A percentile compares a stretch with the other conserved stretches of the same genome.
These are phyloP conservation scores for Coemansia sp. DNA, from an alignment of 192 early-diverging fungal genomes.

Conservation along the genomic window DNA sequence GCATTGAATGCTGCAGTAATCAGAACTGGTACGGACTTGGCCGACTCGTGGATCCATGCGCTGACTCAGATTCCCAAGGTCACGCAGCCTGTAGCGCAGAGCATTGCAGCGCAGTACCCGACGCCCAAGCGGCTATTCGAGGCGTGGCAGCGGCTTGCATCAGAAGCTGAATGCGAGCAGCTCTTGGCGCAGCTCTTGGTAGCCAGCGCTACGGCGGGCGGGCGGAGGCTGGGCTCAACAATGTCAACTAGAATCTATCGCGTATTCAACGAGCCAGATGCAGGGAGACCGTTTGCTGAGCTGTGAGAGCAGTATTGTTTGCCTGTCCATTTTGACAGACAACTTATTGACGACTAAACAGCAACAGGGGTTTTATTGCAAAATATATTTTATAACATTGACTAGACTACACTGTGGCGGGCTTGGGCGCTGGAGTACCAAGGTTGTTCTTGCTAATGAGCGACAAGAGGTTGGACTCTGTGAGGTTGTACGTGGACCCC, in stretches of 20 bases:
- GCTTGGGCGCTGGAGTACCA: conserved; percentile 36
- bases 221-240: conserved; percentile 25
- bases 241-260: conserved; percentile 40
- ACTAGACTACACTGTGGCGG: neutral
- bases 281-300: conserved; percentile 28
- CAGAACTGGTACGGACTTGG: conserved; percentile 30
- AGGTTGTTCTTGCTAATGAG: conserved; percentile 35
- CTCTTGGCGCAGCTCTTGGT: conserved; percentile 26
- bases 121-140: conserved; percentile 31
- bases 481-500: conserved; percentile 24
- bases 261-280: conserved; percentile 30
- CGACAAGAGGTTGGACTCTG: conserved; percentile 20
- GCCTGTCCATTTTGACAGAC: too few relatives aligned
- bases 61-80: conserved; percentile 50
- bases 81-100: conserved; percentile 32
- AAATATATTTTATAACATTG: neutral
- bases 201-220: conserved; percentile 12
- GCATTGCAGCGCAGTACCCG: conserved; percentile 30
- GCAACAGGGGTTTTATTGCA: too few relatives aligned
- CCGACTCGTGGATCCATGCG: conserved; percentile 36
- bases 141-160: conserved; percentile 18
- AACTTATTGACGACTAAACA: too few relatives aligned
- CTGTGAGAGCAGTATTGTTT: conserved; percentile 2
- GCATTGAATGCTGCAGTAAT: conserved; percentile 21
- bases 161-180: conserved; percentile 5